Conservation (phyloP, 192 early-diverging fungal genomes). For the Linnemannia exigua region DNA sequence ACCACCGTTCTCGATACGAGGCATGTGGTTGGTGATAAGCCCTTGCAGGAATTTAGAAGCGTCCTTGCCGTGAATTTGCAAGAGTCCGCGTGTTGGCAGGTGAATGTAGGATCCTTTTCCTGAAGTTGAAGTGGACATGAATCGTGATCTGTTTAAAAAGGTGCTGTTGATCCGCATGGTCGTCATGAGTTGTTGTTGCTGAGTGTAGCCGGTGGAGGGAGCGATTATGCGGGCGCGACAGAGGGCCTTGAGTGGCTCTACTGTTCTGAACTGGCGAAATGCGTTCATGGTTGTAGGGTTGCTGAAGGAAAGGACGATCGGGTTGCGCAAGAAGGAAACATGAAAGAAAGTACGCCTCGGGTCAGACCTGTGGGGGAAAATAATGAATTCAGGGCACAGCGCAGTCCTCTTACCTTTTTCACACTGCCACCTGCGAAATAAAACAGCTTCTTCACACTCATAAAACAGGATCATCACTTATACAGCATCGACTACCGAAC, state of each 20-base stretch:
- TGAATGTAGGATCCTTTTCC: constrained; percentile 59
- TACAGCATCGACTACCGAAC: not conserved
- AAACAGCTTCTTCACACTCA: too few relatives aligned
- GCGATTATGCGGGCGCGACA: not conserved
- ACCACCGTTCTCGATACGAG: constrained; percentile 74
- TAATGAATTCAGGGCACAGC: not conserved
- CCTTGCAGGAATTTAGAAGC: constrained; percentile 92
- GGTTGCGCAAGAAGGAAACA: not conserved
- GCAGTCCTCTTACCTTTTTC: not conserved
- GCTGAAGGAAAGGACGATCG: not conserved
- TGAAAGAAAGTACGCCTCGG: not conserved
- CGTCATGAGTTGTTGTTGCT: not conserved
- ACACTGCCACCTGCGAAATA: too few relatives aligned
- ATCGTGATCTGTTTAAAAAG: not conserved
- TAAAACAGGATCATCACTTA: too few relatives aligned
- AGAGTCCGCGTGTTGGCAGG: constrained; percentile 69
- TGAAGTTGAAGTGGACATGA: constrained; percentile 5
- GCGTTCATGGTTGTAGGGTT: not conserved
- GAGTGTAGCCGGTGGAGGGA: not conserved
- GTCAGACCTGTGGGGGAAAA: not conserved
- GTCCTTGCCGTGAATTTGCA: constrained; percentile 81
- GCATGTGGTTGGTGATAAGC: constrained; percentile 92
- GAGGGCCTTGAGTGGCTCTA: constrained; percentile 4
- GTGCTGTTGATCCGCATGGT: not conserved
- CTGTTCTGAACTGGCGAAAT: not conserved